These are phyloP conservation scores for Taxillus chinensis DNA, from an alignment of 164 flowering plant genomes.

Conservation along the genomic window DNA sequence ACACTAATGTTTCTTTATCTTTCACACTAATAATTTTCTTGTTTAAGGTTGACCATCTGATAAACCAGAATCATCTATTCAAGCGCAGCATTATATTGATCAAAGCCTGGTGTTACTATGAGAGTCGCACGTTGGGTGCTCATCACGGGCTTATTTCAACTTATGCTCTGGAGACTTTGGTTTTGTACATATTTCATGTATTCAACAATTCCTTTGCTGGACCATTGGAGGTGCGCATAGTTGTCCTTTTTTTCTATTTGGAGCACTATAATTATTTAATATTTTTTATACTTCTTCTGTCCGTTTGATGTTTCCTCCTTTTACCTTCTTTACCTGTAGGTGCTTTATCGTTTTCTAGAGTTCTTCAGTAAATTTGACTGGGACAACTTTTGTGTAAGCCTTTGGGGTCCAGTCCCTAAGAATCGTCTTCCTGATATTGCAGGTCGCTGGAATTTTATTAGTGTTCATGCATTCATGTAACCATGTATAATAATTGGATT, in stretches of 20 bases:
- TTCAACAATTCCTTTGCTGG: conserved; percentile 87
- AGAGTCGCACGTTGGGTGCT: conserved; percentile 97
- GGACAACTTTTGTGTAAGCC: conserved; percentile 91
- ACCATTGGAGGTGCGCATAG: conserved; percentile 72
- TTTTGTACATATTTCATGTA: conserved; percentile 91
- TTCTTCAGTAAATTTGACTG: conserved; percentile 97
- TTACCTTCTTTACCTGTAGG: conserved; percentile 33
- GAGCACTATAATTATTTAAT: neutral
- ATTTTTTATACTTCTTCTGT: too few species aligned
- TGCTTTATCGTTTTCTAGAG: conserved; percentile 88
- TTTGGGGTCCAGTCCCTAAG: conserved; percentile 89
- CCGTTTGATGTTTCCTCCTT: neutral
- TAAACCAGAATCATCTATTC: conserved; percentile 71
- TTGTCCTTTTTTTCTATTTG: neutral
- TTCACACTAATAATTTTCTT: too few species aligned
- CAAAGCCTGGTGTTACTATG: conserved; percentile 98
- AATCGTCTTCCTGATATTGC: conserved; percentile 62
- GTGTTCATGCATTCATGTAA: too few species aligned
- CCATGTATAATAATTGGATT: too few species aligned
- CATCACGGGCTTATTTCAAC: conserved; percentile 98
- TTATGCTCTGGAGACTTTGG: conserved; percentile 94
- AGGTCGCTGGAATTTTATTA: too few species aligned
- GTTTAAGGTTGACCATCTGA: conserved; percentile 68
- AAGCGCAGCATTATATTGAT: conserved; percentile 97
- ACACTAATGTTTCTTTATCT: too few species aligned